These are phyloP conservation scores for Larix kaempferi DNA, from an alignment of 75 land plant genomes.

Conservation along the genomic window DNA sequence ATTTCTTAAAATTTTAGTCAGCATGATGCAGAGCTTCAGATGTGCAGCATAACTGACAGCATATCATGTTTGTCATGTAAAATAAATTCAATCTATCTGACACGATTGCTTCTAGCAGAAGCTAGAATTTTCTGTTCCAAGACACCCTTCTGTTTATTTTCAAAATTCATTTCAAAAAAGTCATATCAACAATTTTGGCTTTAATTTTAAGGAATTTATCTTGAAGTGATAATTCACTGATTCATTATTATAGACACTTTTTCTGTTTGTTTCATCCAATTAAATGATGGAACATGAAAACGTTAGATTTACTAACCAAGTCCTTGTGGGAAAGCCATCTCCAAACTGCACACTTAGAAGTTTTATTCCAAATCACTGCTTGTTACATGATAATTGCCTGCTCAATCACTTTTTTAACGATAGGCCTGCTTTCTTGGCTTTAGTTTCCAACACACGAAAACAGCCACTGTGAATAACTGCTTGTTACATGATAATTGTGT, in stretches of 20 bases:
- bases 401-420: too few species aligned
- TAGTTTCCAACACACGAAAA: too few species aligned
- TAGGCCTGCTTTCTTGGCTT: too few species aligned
- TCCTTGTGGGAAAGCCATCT: neutral
- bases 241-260: neutral
- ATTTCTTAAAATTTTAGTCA: neutral
- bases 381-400: too few species aligned
- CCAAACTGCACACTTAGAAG: neutral
- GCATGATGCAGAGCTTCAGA: neutral
- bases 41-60: slow-evolving; percentile 2
- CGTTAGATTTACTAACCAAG: neutral
- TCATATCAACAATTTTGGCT: neutral
- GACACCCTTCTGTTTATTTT: neutral
- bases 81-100: slow-evolving; percentile 4
- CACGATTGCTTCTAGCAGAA: neutral
- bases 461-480: too few species aligned
- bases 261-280: neutral
- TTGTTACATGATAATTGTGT: too few species aligned
- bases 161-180: neutral
- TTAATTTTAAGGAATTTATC: neutral
- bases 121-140: neutral
- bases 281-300: neutral
- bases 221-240: neutral
- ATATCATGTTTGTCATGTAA: slow-evolving; percentile 6
- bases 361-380: too few species aligned